Conservation (phyloP, 768 basidiomycete genomes). For the Tubosaeta brunneosetosa region DNA sequence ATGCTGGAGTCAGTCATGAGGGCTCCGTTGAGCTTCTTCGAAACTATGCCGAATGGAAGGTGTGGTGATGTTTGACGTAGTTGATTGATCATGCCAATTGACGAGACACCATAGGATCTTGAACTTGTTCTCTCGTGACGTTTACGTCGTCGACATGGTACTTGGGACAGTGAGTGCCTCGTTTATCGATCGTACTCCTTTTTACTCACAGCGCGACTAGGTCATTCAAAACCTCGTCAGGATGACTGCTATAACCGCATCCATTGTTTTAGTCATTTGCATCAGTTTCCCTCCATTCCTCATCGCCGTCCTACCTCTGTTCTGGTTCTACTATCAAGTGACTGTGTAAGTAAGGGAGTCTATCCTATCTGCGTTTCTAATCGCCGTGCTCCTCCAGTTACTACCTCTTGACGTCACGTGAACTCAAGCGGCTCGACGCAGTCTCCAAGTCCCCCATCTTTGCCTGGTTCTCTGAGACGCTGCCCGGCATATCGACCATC, state of each 20-base stretch:
- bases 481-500: conserved; percentile 76
- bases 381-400: conserved; percentile 45
- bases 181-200: neutral
- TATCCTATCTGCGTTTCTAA: neutral
- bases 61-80: conserved; percentile 26
- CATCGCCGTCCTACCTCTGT: conserved; percentile 67
- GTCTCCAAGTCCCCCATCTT: conserved; percentile 90
- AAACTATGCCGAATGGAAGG: conserved; percentile 82
- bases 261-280: conserved; percentile 70
- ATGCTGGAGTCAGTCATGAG: conserved; percentile 79
- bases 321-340: conserved; percentile 74
- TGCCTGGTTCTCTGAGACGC: conserved; percentile 78
- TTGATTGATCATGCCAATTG: neutral
- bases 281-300: conserved; percentile 80
- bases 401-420: conserved; percentile 81
- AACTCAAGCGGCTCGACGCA: conserved; percentile 84
- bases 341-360: conserved; percentile 54
- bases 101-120: conserved; percentile 50
- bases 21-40: conserved; percentile 86
- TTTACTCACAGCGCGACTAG: conserved; percentile 16
- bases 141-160: neutral
- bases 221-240: conserved; percentile 67
- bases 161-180: neutral
- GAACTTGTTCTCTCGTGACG: neutral
- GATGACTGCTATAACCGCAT: conserved; percentile 54